Base-by-base conservation (phyloP, 1,284 basidiomycete species). In the Ganoderma lucidum region DNA sequence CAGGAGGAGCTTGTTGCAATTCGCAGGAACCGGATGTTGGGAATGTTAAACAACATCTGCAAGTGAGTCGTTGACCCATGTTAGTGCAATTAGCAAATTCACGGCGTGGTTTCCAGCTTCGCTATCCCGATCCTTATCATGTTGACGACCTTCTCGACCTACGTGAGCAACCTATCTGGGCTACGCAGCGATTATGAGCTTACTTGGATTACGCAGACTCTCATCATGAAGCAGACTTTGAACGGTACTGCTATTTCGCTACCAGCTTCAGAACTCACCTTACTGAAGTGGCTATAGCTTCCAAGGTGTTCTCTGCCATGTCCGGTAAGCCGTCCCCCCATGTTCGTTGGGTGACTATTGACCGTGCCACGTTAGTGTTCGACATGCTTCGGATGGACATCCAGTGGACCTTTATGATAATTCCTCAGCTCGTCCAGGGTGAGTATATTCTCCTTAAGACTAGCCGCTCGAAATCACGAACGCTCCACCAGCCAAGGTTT, bases 41-140 rank as follows among this genome's bases (percentile, higher is more conserved):
- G 61, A 1, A 32, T 73, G n/a, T 59, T 59, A 12, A 64, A 65
- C 37, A 64, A 65, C 17, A 44, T 69, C 12, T 63, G 59, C 63
- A 73, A 75, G 74, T 75, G 42, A 53, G 62, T 19, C 35, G 2
- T 17, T 48, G 0, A 8, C 45, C 14, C 35, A 14, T 6, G 9
- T 3, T 39, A 1, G 45, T 30, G 58, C 17, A 28, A 0, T 4
- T 41, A 3, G 41, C 19, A 39, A 23, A n/a, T 48, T 5, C 44
- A 39, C 53, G 28, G 15, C 3, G 6, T 32, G 15, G 2, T n/a
- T 51, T 63, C 6, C 10, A 92, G 89, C 78, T 87, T 84, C 71
- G 63, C 88, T 53, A 87, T 93, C 45, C 91, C 93, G 0, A 80
- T 91, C 4, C 71, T 89, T 45, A 89, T 88, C 17, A 94, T 93